Evolutionary conservation across 1,284 basidiomycete species (phyloP).

Genomic region (Chondrostereum purpureum): DNA sequence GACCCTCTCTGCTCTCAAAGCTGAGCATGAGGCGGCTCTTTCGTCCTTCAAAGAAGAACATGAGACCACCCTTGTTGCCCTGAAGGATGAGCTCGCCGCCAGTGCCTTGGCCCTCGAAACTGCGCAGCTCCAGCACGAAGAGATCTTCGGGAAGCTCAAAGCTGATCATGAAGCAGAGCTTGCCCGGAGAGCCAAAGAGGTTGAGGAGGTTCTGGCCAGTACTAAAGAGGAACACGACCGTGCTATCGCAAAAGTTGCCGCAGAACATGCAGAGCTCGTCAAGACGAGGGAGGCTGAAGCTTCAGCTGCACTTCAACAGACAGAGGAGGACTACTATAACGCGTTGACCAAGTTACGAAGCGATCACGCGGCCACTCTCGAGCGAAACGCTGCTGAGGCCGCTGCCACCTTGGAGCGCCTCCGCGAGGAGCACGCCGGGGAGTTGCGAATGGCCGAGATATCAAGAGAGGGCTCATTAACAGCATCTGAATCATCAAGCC

Average conservation of each 20-base stretch:
- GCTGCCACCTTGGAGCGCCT: constrained; percentile 55
- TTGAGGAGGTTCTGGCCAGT: constrained; percentile 36
- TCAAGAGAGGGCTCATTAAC: constrained; percentile 67
- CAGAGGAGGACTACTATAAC: constrained; percentile 76
- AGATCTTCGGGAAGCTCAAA: constrained; percentile 41
- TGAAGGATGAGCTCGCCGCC: constrained; percentile 39
- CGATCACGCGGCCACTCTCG: constrained; percentile 60
- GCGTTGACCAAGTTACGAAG: constrained; percentile 63
- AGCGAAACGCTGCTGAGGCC: constrained; percentile 54
- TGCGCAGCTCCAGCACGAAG: constrained; percentile 46
- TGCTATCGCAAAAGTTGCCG: constrained; percentile 37
- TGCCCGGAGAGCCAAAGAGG: constrained; percentile 41
- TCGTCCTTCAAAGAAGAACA: constrained; percentile 36
- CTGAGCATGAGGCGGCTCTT: constrained; percentile 37
- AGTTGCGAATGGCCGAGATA: constrained; percentile 63
- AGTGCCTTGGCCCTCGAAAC: constrained; percentile 38
- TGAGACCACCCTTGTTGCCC: constrained; percentile 23
- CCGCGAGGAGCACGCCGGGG: constrained; percentile 64
- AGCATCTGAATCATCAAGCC: constrained; percentile 64
- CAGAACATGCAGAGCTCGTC: constrained; percentile 48
- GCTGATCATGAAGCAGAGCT: constrained; percentile 42
- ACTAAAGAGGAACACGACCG: constrained; percentile 48
- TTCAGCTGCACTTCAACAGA: constrained; percentile 49
- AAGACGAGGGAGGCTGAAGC: constrained; percentile 57
- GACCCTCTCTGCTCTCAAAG: constrained; percentile 41